phyloP scores from a whole-genome alignment of 257 asterid species.

The Verbascum thapsus region DNA sequence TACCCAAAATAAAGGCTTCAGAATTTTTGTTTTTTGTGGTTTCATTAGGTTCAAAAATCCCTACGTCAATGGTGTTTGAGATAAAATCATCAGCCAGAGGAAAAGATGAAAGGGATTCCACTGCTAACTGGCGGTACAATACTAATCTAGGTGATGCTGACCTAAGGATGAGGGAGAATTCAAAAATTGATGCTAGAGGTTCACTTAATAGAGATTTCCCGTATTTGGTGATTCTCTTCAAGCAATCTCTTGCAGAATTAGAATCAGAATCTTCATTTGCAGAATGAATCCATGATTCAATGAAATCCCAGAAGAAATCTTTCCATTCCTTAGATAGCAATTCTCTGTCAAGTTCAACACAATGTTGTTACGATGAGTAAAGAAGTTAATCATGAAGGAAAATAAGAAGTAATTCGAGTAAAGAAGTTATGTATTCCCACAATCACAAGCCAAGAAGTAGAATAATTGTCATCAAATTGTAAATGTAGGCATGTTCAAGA shows the following conservation, averaged over 20 bases:
- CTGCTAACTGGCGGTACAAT: slow-evolving; percentile 85
- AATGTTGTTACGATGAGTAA: not conserved
- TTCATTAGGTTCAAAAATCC: slow-evolving; percentile 46
- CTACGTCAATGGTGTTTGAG: slow-evolving; percentile 45
- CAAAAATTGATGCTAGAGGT: slow-evolving; percentile 82
- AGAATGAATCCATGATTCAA: slow-evolving; percentile 75
- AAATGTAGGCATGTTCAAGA: slow-evolving; percentile 1
- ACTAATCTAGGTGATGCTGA: slow-evolving; percentile 96
- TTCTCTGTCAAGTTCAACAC: slow-evolving; percentile 64
- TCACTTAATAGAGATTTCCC: slow-evolving; percentile 81
- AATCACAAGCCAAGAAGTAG: slow-evolving; percentile 4
- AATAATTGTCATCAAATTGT: slow-evolving; percentile 4
- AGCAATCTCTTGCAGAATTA: slow-evolving; percentile 76
- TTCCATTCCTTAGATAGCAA: slow-evolving; percentile 89
- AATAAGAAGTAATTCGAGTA: slow-evolving; percentile 10
- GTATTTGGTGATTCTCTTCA: slow-evolving; percentile 59
- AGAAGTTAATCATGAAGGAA: slow-evolving; percentile 21
- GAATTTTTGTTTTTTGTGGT: slow-evolving; percentile 40
- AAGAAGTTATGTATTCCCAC: slow-evolving; percentile 5
- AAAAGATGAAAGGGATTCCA: slow-evolving; percentile 92
- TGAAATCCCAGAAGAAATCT: slow-evolving; percentile 84
- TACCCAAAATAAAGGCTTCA: slow-evolving; percentile 49
- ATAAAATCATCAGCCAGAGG: slow-evolving; percentile 68
- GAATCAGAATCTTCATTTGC: slow-evolving; percentile 51
- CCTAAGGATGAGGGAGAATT: slow-evolving; percentile 93